Conservation (phyloP, 768 basidiomycete genomes). For the Rhodocollybia butyracea region DNA sequence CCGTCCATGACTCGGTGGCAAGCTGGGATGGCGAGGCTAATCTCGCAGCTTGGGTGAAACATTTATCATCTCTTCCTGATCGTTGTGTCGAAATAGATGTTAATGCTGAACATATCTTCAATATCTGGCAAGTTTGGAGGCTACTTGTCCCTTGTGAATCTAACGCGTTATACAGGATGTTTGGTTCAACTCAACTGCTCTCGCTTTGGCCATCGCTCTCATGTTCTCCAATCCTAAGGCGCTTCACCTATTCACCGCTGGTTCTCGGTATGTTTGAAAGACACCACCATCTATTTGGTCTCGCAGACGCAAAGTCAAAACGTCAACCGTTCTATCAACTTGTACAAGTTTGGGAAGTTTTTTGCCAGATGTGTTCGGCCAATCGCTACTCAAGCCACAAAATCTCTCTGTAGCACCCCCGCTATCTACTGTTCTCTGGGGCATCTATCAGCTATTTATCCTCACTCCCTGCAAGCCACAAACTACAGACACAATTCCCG, state of each 20-base stretch:
- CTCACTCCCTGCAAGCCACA: slow-evolving; percentile 20
- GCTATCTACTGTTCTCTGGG: slow-evolving; percentile 12
- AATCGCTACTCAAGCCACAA: neutral
- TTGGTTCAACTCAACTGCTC: slow-evolving; percentile 41
- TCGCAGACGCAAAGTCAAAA: neutral
- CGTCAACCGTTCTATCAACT: slow-evolving; percentile 1
- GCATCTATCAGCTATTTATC: slow-evolving; percentile 5
- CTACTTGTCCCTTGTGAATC: slow-evolving; percentile 1
- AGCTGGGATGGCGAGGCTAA: slow-evolving; percentile 30
- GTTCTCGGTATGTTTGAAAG: slow-evolving; percentile 44
- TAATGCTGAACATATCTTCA: slow-evolving; percentile 40
- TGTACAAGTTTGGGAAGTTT: neutral
- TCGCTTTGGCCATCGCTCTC: slow-evolving; percentile 42
- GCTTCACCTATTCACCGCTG: slow-evolving; percentile 63
- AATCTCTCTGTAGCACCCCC: slow-evolving; percentile 3
- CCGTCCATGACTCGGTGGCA: slow-evolving; percentile 19
- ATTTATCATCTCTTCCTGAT: slow-evolving; percentile 38
- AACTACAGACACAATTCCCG: slow-evolving; percentile 19
- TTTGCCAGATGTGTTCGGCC: neutral
- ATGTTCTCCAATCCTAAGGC: slow-evolving; percentile 43
- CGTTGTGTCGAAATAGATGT: slow-evolving; percentile 46
- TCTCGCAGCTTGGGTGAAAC: slow-evolving; percentile 43
- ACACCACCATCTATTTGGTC: slow-evolving; percentile 42
- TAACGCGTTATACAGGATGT: slow-evolving; percentile 36
- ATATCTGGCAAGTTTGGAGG: slow-evolving; percentile 44